A percentile compares a stretch with the other conserved stretches of the same genome.
phyloP scores from a whole-genome alignment of 1,284 basidiomycete species.

The Xerocomus tenax region DNA sequence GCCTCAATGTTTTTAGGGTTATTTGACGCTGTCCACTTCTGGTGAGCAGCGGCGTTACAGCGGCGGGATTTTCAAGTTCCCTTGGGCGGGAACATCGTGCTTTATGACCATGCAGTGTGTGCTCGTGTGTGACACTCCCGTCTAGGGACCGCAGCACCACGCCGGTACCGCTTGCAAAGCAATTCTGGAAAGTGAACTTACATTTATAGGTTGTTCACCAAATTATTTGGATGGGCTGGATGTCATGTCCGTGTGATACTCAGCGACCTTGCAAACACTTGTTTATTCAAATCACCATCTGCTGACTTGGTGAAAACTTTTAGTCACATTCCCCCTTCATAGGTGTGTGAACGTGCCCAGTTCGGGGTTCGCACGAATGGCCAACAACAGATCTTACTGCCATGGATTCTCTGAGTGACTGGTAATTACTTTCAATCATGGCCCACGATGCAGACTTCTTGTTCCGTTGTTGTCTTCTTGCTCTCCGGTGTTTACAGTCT shows the following conservation, averaged over 20 bases:
- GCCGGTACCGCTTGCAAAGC: slow-evolving; percentile 22
- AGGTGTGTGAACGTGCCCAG: slow-evolving; percentile 1
- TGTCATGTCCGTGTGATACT: slow-evolving; percentile 27
- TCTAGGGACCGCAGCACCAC: slow-evolving; percentile 11
- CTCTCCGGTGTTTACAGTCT: neutral
- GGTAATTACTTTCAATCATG: neutral
- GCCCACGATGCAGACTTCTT: neutral
- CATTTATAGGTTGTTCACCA: slow-evolving; percentile 17
- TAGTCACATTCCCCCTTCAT: neutral
- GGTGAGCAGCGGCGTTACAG: neutral
- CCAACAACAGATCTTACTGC: neutral
- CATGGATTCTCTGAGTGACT: slow-evolving; percentile 7
- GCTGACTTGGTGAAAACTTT: slow-evolving; percentile 3
- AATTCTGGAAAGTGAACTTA: slow-evolving; percentile 15
- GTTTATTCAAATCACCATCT: slow-evolving; percentile 4
- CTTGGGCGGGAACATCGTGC: slow-evolving; percentile 5
- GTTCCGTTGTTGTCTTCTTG: neutral
- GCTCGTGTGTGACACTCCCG: neutral
- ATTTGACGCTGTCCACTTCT: neutral
- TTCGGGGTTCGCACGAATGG: slow-evolving; percentile 8
- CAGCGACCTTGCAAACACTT: slow-evolving; percentile 6
- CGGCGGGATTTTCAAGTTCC: slow-evolving; percentile 6
- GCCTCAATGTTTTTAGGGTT: neutral
- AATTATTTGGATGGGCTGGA: slow-evolving; percentile 12
- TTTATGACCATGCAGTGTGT: neutral